These are phyloP conservation scores for Cordyceps pruinosa DNA, from an alignment of 2,329 filamentous ascomycete species.

Conservation along the genomic window DNA sequence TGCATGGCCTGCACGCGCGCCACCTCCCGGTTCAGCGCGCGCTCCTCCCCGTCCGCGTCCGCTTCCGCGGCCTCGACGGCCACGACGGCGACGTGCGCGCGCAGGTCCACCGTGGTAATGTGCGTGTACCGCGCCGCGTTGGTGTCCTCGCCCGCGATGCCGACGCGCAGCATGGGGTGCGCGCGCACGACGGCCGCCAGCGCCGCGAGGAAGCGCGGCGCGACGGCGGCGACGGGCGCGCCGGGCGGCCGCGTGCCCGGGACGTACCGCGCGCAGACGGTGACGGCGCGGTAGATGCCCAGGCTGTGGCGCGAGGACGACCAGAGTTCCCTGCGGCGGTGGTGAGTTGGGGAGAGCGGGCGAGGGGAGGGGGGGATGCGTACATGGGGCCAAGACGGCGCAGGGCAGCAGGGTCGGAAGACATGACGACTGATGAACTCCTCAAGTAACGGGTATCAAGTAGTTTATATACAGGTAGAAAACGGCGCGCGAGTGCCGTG, in stretches of 20 bases:
- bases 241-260: constrained; percentile 10
- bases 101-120: constrained; percentile 36
- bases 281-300: constrained; percentile 41
- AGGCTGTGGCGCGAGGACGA: constrained; percentile 40
- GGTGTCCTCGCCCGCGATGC: constrained; percentile 40
- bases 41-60: constrained; percentile 14
- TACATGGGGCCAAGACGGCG: constrained; percentile 24
- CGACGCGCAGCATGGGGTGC: constrained; percentile 43
- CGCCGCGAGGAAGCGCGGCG: constrained; percentile 28
- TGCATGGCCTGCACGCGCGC: constrained; percentile 29
- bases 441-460: no score
- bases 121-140: constrained; percentile 37
- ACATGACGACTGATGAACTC: not conserved
- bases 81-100: constrained; percentile 34
- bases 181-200: constrained; percentile 32
- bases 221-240: constrained; percentile 2
- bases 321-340: constrained; percentile 33
- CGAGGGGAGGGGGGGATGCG: not conserved
- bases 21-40: constrained; percentile 26
- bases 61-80: constrained; percentile 13
- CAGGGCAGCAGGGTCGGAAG: not conserved
- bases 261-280: constrained; percentile 37
- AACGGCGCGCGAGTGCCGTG: no score
- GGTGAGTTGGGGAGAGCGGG: not conserved
- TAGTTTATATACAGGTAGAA: no score